Percentiles rank a stretch among this genome's conserved stretches.
These are phyloP conservation scores for Sophora flavescens DNA, from an alignment of 306 rosid species.

Conservation along the genomic window DNA sequence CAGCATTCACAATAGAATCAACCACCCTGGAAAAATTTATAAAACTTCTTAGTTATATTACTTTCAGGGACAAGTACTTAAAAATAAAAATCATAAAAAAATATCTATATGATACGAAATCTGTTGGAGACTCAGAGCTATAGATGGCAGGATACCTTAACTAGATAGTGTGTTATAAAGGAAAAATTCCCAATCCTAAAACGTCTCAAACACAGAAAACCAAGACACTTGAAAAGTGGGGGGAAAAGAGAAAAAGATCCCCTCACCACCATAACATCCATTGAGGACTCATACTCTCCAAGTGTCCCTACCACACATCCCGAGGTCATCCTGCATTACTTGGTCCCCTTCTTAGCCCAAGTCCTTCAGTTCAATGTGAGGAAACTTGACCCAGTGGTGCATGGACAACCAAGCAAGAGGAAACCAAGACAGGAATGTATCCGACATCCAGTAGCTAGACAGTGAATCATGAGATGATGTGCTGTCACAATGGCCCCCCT, in stretches of 20 bases:
- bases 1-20: slow-evolving; percentile 20
- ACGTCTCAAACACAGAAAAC: slow-evolving; percentile 46
- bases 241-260: slow-evolving; percentile 25
- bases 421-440: slow-evolving; percentile 70
- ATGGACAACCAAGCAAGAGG: slow-evolving; percentile 71
- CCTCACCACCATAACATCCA: slow-evolving; percentile 51
- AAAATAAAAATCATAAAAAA: slow-evolving; percentile 25
- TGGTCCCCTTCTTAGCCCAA: slow-evolving; percentile 72
- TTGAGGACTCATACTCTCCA: slow-evolving; percentile 51
- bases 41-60: neutral
- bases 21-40: slow-evolving; percentile 10
- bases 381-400: slow-evolving; percentile 55
- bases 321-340: slow-evolving; percentile 63
- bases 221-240: slow-evolving; percentile 42
- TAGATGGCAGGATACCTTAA: slow-evolving; percentile 33
- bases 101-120: slow-evolving; percentile 12
- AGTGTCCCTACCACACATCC: slow-evolving; percentile 61
- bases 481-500: slow-evolving; percentile 71
- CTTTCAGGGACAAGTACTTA: neutral
- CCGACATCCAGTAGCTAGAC: slow-evolving; percentile 62
- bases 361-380: slow-evolving; percentile 59
- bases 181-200: slow-evolving; percentile 45
- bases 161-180: slow-evolving; percentile 24
- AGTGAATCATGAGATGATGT: slow-evolving; percentile 64
- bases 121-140: slow-evolving; percentile 10